Base-by-base conservation (phyloP, 441 rosid genomes). In the Gossypium gossypioides region DNA sequence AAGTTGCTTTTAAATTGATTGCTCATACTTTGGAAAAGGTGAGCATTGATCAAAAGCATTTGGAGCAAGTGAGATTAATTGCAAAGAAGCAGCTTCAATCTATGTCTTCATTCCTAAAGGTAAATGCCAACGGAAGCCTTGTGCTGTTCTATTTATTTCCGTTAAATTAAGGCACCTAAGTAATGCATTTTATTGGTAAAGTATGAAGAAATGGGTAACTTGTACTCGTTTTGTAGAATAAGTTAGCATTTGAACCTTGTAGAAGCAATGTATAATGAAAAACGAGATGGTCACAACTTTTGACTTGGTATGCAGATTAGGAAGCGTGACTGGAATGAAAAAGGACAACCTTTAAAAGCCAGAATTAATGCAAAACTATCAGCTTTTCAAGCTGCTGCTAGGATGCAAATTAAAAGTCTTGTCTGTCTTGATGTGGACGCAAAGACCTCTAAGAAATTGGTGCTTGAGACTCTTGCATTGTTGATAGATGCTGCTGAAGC, bases 271-370 rank as follows among this genome's bases (percentile, higher is more conserved):
- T 44, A n/a, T 52, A 52, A 58, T 65, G 32, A 63, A 9, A 48
- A 61, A 22, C 12, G 58, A 40, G 18, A 60, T 71, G 63, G 55
- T 2, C 32, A 34, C 22, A 21, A 8, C 13, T 62, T 56, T n/a
- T 60, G 68, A 64, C 51, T 62, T 3, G 81, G 27, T 83, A 76
- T 72, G 61, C 91, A 96, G 99, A 86, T 89, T 78, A 86, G 96
- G 89, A 96, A 89, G 83, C 89, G 93, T 78, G 98, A 96, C 61
- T 93, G 97, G 98, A 86, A 78, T 56, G 98, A 90, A 64, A 98
- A 90, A 71, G 99, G 97, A 65, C 83, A 85, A 46, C 84, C 77
- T 78, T 80, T 93, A 80, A 90, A 96, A 82, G 79, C 88, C 78
- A 93, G 96, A 86, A 83, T 91, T 76, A 86, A 82, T 57, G 89